Conservation (phyloP, 1,284 basidiomycete species). For the Pascua guehoae region DNA sequence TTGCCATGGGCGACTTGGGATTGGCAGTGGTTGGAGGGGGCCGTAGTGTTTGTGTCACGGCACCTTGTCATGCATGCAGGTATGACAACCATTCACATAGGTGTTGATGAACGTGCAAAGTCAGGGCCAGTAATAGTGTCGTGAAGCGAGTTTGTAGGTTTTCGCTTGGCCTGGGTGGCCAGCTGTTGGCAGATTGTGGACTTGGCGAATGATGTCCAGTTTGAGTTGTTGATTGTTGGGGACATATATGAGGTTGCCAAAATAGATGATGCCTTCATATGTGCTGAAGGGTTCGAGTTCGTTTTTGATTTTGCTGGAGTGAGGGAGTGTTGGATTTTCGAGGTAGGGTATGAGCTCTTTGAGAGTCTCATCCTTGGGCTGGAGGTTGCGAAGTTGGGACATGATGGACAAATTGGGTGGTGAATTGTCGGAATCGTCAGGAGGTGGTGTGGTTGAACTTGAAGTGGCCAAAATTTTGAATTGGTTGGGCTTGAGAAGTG, state of each 20-base stretch:
- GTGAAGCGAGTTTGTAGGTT: constrained; percentile 35
- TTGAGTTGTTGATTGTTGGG: constrained; percentile 2
- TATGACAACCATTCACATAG: constrained; percentile 38
- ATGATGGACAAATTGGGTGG: constrained; percentile 42
- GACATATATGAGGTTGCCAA: constrained; percentile 3
- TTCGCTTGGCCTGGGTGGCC: constrained; percentile 53
- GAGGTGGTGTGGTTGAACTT: constrained; percentile 38
- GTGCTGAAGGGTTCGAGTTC: background rate
- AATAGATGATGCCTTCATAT: background rate
- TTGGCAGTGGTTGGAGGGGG: constrained; percentile 42
- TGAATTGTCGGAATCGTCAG: constrained; percentile 26
- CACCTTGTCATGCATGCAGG: constrained; percentile 43
- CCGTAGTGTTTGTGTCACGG: constrained; percentile 45
- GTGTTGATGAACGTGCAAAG: constrained; percentile 20
- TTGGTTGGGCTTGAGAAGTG: constrained; percentile 39
- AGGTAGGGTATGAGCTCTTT: constrained; percentile 38
- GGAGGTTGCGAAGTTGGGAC: constrained; percentile 35
- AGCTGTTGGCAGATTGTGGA: constrained; percentile 22
- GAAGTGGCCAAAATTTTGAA: constrained; percentile 49
- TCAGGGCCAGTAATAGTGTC: constrained; percentile 34
- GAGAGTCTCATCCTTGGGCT: constrained; percentile 21
- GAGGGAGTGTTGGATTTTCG: constrained; percentile 53
- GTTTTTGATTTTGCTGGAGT: constrained; percentile 8
- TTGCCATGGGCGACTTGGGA: constrained; percentile 46
- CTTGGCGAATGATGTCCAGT: background rate